Evolutionary conservation across 169 alveolate species (phyloP).

Genomic region (Plasmodium yoelii): DNA sequence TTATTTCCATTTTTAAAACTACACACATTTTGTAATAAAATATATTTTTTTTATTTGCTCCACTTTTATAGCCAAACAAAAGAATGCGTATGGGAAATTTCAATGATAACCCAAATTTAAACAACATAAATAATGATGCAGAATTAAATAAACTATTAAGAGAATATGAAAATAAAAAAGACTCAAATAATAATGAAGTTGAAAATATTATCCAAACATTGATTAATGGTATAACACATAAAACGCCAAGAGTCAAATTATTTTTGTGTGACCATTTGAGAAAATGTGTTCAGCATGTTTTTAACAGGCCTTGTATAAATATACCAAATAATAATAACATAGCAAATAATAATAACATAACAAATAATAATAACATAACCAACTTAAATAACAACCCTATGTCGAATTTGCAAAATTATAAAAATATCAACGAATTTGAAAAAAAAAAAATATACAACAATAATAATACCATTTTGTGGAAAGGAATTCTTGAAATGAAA

Average conservation of each 20-base stretch:
- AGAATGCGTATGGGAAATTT: conserved; percentile 28
- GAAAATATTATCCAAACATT: conserved; percentile 28
- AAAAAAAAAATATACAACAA: background rate
- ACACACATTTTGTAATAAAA: background rate
- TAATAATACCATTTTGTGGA: conserved; percentile 27
- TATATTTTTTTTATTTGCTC: background rate
- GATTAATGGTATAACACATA: conserved; percentile 25
- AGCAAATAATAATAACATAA: no score
- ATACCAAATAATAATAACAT: no score
- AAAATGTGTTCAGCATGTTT: conserved; percentile 84
- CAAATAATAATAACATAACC: background rate
- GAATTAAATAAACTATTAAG: conserved; percentile 37
- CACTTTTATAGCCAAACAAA: conserved; percentile 31
- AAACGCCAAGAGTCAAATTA: conserved; percentile 62
- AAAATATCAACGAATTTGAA: conserved; percentile 1
- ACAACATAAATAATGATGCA: conserved; percentile 7
- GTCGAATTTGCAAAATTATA: background rate
- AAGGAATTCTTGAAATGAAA: conserved; percentile 58
- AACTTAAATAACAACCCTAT: background rate
- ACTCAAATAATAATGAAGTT: conserved; percentile 28
- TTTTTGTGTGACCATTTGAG: conserved; percentile 82
- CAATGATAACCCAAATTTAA: conserved; percentile 18
- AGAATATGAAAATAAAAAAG: conserved; percentile 28
- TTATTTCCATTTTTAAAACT: background rate
- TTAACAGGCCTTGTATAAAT: conserved; percentile 67